Conservation (phyloP, 768 basidiomycete genomes). For the Clavulina sp. region DNA sequence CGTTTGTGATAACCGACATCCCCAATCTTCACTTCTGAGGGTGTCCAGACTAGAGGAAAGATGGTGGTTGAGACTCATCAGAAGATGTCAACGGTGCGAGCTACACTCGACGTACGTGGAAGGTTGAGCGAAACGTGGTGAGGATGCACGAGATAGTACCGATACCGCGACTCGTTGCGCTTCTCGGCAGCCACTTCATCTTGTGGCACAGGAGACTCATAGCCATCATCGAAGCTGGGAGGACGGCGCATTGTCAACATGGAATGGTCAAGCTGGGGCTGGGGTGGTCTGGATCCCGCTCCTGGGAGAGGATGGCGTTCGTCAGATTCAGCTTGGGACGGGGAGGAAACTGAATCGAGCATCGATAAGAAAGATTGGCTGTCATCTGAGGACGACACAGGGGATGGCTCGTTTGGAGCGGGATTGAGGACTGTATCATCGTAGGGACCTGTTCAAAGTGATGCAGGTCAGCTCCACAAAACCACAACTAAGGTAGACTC, state of each 20-base stretch:
- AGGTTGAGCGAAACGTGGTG: neutral
- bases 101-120: neutral
- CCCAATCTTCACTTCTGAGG: neutral
- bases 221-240: neutral
- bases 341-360: no score
- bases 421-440: neutral
- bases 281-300: no score
- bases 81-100: no score
- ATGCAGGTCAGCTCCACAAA: no score
- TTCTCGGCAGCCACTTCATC: neutral
- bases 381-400: no score
- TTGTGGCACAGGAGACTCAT: neutral
- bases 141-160: neutral
- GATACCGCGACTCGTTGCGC: neutral
- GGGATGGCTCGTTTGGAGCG: neutral
- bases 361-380: no score
- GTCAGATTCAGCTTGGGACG: no score
- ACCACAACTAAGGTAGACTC: no score
- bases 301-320: no score
- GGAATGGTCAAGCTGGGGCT: no score
- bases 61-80: neutral
- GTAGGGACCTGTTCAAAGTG: no score
- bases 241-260: no score
- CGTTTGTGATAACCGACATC: slow-evolving; percentile 1
- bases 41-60: neutral